Conservation (phyloP, 805 yeast genomes). For the Blastobotrys chiropterorum region DNA sequence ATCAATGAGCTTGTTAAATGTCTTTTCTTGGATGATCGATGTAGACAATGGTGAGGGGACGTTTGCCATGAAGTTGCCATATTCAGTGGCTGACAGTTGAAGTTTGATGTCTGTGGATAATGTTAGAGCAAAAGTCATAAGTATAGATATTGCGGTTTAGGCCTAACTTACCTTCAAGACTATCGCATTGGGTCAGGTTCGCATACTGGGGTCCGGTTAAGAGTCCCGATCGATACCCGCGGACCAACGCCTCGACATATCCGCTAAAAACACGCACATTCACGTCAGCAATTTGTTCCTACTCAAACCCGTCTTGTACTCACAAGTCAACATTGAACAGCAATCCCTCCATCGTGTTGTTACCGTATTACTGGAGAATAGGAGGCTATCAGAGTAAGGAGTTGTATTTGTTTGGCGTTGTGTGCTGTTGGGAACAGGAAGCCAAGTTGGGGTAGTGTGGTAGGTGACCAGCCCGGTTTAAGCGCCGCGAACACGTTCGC, state of each 20-base stretch:
- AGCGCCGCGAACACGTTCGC: background rate
- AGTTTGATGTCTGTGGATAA: conserved; percentile 61
- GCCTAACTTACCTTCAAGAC: conserved; percentile 48
- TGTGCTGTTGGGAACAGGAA: background rate
- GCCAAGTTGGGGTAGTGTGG: background rate
- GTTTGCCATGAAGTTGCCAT: conserved; percentile 82
- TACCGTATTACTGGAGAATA: background rate
- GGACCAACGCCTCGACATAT: conserved; percentile 86
- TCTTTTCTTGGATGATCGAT: conserved; percentile 73
- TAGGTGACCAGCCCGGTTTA: background rate
- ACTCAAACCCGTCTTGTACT: conserved; percentile 11
- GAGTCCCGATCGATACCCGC: conserved; percentile 88
- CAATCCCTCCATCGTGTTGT: conserved; percentile 73
- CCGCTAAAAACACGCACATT: conserved; percentile 41
- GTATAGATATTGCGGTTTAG: no score
- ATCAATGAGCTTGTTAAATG: conserved; percentile 64
- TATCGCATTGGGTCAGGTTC: conserved; percentile 93
- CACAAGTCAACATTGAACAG: conserved; percentile 76
- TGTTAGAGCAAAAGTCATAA: background rate
- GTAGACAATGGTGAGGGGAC: conserved; percentile 82
- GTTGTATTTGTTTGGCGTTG: background rate
- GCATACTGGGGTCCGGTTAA: conserved; percentile 73
- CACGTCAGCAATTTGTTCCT: background rate
- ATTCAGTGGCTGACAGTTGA: conserved; percentile 93
- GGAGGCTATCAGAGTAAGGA: no score